Conservation (phyloP, 805 yeast species). For the Pichia deserticola region DNA sequence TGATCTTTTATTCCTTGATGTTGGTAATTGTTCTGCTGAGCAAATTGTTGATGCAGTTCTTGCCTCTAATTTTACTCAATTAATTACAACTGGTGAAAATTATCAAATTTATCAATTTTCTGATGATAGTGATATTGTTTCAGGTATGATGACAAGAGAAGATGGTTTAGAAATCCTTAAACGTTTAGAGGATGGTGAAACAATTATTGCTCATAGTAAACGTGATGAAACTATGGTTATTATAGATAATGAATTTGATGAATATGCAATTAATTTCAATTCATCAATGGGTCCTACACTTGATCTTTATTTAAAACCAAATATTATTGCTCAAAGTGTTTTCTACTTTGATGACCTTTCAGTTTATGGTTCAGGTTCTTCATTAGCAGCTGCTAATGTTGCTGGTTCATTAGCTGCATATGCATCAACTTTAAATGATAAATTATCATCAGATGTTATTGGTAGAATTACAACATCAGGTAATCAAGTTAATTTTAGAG, state of each 20-base stretch:
- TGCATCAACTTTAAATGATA: neutral
- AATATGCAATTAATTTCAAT: neutral
- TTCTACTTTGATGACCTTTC: conserved; percentile 1
- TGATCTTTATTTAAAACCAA: conserved; percentile 4
- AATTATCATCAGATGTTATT: neutral
- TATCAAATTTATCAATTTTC: neutral
- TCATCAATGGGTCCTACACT: conserved; percentile 7
- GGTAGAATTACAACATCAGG: conserved; percentile 7
- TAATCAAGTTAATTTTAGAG: neutral
- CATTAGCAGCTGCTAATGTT: conserved; percentile 7
- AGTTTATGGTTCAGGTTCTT: conserved; percentile 4
- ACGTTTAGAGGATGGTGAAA: neutral
- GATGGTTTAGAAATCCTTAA: neutral
- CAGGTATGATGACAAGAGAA: neutral
- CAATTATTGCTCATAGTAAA: neutral
- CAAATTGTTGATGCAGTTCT: neutral
- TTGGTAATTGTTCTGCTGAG: neutral
- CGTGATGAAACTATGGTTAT: neutral
- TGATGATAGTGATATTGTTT: neutral
- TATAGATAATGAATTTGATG: neutral
- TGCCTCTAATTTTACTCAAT: conserved; percentile 3
- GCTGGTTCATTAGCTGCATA: conserved; percentile 1
- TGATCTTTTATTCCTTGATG: conserved; percentile 3
- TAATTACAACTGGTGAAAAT: conserved; percentile 1
- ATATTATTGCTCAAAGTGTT: conserved; percentile 3